Base-by-base conservation (phyloP, 441 rosid species). In the Flueggea neowawraea region DNA sequence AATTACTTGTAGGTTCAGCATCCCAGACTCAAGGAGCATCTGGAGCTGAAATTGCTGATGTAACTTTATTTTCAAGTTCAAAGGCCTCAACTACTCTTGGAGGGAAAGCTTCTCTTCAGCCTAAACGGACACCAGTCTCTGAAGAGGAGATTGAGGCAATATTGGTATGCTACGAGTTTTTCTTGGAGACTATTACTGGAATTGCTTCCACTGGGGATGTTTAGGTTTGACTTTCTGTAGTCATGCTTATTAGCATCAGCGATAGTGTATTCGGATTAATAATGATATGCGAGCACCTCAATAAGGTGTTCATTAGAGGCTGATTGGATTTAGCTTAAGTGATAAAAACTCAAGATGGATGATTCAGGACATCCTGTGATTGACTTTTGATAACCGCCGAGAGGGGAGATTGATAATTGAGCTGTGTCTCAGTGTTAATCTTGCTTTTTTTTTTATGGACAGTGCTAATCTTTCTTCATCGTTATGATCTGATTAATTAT, bases 21-120 rank as follows among this genome's bases (percentile, higher is more conserved):
- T 73, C 81, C n/a, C 76, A 73, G 69, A 43, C 68, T 55, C 76
- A 75, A 68, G 73, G 62, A 65, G 73, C 73, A 51, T 65, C 75
- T n/a, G 55, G 69, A 32, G 41, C 63, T 47, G 77, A 63, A 62
- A 79, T 75, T 70, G 73, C 71, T 14, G 83, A 83, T 65, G 49
- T 68, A 10, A 57, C 78, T 16, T 81, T 80, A 73, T 81, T 92
- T 76, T 80, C 88, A 8, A 79, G 75, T 66, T 70, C 82, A 57
- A 83, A 79, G 57, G 75, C 50, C 52, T 72, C 84, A 17, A 43
- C 55, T 58, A 53, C 84, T 61, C 57, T 71, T 7, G 89, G 90
- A 65, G 96, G 98, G 51, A 86, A 88, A 74, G 98, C 98, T 45
- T 88, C 96, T 53, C 72, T 83, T 55, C 96, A 86, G 82, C 98